Percentiles rank a stretch among this genome's conserved stretches.
phyloP scores from a whole-genome alignment of 352 stramenopile species.

The Thalassiosira gravida region DNA sequence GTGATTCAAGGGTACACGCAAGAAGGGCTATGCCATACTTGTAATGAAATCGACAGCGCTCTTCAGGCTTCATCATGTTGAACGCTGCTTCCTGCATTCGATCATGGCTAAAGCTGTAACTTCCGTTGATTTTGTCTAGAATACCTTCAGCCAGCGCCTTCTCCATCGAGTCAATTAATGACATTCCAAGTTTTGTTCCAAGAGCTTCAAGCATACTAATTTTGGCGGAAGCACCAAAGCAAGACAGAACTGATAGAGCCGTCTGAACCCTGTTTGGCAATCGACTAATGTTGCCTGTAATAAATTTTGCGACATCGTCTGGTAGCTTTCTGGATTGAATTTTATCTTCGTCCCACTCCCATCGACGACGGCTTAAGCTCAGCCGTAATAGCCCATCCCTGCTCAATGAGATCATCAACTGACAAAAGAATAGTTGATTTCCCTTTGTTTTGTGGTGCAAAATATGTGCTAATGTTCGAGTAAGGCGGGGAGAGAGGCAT shows the following conservation, averaged over 20 bases:
- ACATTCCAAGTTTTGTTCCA: neutral
- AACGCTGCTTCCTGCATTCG: slow-evolving; percentile 24
- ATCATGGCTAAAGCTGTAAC: slow-evolving; percentile 40
- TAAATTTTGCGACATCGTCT: slow-evolving; percentile 37
- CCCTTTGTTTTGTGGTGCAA: slow-evolving; percentile 29
- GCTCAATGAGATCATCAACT: slow-evolving; percentile 25
- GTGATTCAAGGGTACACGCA: slow-evolving; percentile 1
- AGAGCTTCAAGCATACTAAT: slow-evolving; percentile 8
- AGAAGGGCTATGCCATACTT: slow-evolving; percentile 17
- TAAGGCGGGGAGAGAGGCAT: slow-evolving; percentile 15
- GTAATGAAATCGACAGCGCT: slow-evolving; percentile 1
- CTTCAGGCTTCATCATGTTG: slow-evolving; percentile 2
- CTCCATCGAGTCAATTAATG: slow-evolving; percentile 26
- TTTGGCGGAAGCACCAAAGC: slow-evolving; percentile 18
- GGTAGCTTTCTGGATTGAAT: slow-evolving; percentile 28
- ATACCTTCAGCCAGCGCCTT: slow-evolving; percentile 13
- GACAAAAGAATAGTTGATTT: slow-evolving; percentile 35
- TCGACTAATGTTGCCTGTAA: slow-evolving; percentile 15
- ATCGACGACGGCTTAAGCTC: slow-evolving; percentile 20
- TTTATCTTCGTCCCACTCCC: slow-evolving; percentile 40
- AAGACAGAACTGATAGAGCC: slow-evolving; percentile 23
- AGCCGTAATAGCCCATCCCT: slow-evolving; percentile 25
- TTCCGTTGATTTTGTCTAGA: slow-evolving; percentile 17
- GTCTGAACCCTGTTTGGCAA: slow-evolving; percentile 15
- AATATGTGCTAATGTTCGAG: slow-evolving; percentile 11